Base-by-base conservation (phyloP, 2,329 filamentous ascomycete species). In the Paecilomyces sp. region DNA sequence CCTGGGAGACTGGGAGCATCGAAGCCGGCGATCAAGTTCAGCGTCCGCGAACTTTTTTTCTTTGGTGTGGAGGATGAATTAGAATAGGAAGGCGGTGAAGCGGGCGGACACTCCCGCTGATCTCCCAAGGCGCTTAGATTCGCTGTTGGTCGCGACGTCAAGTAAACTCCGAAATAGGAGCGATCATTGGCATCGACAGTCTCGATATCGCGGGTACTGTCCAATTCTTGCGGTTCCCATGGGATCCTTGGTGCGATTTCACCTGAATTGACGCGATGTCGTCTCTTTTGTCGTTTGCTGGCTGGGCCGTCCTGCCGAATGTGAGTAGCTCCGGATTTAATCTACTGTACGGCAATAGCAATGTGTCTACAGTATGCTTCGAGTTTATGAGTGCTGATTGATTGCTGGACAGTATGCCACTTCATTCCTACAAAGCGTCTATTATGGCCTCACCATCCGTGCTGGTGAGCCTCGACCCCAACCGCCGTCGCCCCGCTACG, bases 371-470 rank as follows among this genome's bases (percentile, higher is more conserved):
- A 33, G 31, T 33, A 18, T 18, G 6, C n/a, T 47, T 47, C 41
- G 41, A n/a, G 18, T 18, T n/a, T 6, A 47, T 47, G n/a, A 34
- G 24, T 41, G 12, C 54, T 47, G n/a, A 58, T 54, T 51, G 24
- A 55, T 25, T 15, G 34, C 36, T 57, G 22, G n/a, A 54, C 18
- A 22, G 90, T 85, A 93, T 67, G 88, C 87, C 55, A 92, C 91
- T 41, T 85, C 85, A 63, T 90, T 88, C 79, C 73, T 89, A 5
- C 93, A 97, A 74, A 83, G 83, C 63, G 80, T 95, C 66, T 94
- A 92, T 79, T 99, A 97, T 79, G 83, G 88, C 68, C 77, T 97
- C 66, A 90, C 90, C 58, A 93, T 96, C 72, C 91, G 92, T 65
- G 94, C 92, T 54, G 94, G 94, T 70, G 87, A 92, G 63, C 89